Percentiles rank a stretch among this genome's conserved stretches.
phyloP scores from a whole-genome alignment of 2,329 filamentous ascomycete species.

The Xylariaceae sp. region DNA sequence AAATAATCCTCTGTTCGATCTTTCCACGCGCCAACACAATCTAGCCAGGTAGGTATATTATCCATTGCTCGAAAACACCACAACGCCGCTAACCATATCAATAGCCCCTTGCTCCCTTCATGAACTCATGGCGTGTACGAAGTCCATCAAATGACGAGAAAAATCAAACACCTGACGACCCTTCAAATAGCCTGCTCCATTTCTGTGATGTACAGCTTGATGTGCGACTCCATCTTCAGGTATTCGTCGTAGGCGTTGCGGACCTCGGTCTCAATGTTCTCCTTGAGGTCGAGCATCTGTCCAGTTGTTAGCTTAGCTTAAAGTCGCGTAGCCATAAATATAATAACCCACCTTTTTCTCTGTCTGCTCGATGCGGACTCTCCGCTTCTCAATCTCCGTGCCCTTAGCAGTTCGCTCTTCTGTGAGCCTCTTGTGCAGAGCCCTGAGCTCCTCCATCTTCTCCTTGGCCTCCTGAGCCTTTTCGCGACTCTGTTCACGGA shows the following conservation, averaged over 20 bases:
- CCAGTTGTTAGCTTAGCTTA: slow-evolving; percentile 23
- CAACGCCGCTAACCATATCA: slow-evolving; percentile 41
- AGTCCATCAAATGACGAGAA: slow-evolving; percentile 1
- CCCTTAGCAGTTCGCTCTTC: slow-evolving; percentile 83
- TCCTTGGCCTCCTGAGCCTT: slow-evolving; percentile 77
- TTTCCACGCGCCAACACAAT: background rate
- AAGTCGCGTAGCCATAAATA: background rate
- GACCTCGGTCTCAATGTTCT: slow-evolving; percentile 93
- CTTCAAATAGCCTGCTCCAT: slow-evolving; percentile 80
- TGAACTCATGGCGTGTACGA: slow-evolving; percentile 24
- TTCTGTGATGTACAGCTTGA: slow-evolving; percentile 95
- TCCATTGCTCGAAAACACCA: slow-evolving; percentile 11
- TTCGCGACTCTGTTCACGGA: slow-evolving; percentile 72
- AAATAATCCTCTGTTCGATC: background rate
- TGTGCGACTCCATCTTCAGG: slow-evolving; percentile 94
- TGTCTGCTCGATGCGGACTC: slow-evolving; percentile 93
- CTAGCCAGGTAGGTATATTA: background rate
- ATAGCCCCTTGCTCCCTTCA: slow-evolving; percentile 29
- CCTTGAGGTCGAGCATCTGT: slow-evolving; percentile 95
- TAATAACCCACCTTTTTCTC: slow-evolving; percentile 79
- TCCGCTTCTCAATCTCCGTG: slow-evolving; percentile 84
- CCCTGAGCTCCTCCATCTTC: slow-evolving; percentile 84
- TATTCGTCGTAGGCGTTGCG: slow-evolving; percentile 89
- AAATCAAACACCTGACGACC: slow-evolving; percentile 4
- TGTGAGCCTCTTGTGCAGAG: slow-evolving; percentile 71